Evolutionary conservation across 345 rosid species (phyloP).

Genomic region (Dimocarpus longan): DNA sequence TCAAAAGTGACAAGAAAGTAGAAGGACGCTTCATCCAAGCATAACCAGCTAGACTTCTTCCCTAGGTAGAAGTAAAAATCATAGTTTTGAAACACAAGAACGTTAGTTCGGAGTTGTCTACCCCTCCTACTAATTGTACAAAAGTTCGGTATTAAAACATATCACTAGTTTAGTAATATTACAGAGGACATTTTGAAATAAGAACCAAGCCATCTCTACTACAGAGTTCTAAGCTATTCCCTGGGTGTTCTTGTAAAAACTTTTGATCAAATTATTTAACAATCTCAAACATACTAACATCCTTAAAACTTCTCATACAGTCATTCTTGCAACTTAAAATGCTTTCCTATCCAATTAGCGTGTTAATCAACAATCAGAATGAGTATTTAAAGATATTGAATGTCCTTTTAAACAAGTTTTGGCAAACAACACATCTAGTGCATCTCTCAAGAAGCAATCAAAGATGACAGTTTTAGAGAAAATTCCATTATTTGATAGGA

Average conservation of each 20-base stretch:
- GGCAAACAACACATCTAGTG: not conserved
- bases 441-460: not conserved
- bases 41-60: not conserved
- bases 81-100: not conserved
- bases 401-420: not conserved
- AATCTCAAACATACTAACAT: no score
- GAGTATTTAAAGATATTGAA: no score
- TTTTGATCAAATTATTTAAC: no score
- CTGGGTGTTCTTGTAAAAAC: no score
- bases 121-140: not conserved
- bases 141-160: not conserved
- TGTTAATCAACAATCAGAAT: no score
- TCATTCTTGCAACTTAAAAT: no score
- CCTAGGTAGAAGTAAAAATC: not conserved
- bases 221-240: not conserved
- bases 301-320: no score
- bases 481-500: not conserved
- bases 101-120: not conserved
- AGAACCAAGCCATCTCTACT: not conserved
- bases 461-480: not conserved
- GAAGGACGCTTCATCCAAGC: not conserved
- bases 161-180: not conserved
- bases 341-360: no score
- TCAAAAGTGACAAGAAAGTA: not conserved
- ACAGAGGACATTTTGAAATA: not conserved